Evolutionary conservation across 176 grass and related monocot species (phyloP).

Genomic region (Eragrostis nindensis): DNA sequence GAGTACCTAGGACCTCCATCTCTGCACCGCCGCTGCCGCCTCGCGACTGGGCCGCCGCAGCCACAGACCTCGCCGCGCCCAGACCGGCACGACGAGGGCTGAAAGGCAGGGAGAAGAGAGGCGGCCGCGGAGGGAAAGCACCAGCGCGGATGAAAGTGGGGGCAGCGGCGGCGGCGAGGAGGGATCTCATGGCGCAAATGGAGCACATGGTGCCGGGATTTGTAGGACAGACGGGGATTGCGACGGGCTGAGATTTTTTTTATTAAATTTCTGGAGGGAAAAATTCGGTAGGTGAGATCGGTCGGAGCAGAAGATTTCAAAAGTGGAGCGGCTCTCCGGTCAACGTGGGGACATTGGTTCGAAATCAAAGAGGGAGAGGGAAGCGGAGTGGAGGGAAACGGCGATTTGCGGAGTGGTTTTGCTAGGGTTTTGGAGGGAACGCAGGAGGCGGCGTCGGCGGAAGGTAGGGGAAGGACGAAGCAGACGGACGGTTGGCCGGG

Average conservation of each 20-base stretch:
- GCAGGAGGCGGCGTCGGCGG: background rate
- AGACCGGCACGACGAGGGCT: slow-evolving; percentile 13
- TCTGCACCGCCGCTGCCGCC: background rate
- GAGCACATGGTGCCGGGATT: slow-evolving; percentile 17
- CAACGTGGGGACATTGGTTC: background rate
- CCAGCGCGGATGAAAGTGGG: slow-evolving; percentile 28
- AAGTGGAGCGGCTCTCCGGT: slow-evolving; percentile 15
- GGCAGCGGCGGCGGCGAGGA: slow-evolving; percentile 49
- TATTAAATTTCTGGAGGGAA: background rate
- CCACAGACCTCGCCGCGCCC: slow-evolving; percentile 25
- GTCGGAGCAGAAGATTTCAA: background rate
- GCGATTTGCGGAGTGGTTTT: slow-evolving; percentile 25
- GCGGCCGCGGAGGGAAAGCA: slow-evolving; percentile 3
- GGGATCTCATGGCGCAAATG: slow-evolving; percentile 62
- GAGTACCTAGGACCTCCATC: slow-evolving; percentile 34
- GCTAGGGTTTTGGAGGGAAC: slow-evolving; percentile 46
- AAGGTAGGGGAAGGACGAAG: background rate
- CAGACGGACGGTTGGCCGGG: too few species aligned
- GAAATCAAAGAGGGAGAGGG: background rate
- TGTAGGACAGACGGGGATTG: slow-evolving; percentile 27
- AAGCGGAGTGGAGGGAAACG: slow-evolving; percentile 13
- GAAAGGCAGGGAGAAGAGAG: background rate
- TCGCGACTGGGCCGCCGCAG: slow-evolving; percentile 2
- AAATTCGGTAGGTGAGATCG: slow-evolving; percentile 24
- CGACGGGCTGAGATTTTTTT: background rate